Evolutionary conservation across 176 grass and related monocot species (phyloP), one percentile per base, ranked within the genome.

Genomic region (Triticum timopheevii): DNA sequence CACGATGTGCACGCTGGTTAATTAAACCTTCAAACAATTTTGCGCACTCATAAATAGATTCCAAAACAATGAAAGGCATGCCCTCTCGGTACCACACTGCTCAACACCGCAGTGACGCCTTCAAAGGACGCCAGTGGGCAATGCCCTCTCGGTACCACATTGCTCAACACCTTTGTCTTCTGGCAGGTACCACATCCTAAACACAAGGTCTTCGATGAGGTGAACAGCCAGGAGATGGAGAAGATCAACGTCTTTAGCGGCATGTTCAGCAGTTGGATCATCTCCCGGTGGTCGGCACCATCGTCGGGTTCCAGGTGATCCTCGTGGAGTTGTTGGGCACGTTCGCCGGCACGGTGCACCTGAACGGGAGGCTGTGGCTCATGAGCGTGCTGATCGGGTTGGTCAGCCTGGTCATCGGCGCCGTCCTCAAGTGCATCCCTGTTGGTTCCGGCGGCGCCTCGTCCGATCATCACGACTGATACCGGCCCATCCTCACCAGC

Each of bases 191-290:
- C 42, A 45, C 42, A 4, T 45, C 11, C 42, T 45, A 45, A 45
- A 12, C 42, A 45, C 42, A 45, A 38, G 42, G 42, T 45, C 42
- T 45, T 45, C 42, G 2, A 45, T 0, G 42, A 45, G 42, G 42
- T 45, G 42, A 45, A 45, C 42, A 45, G 9, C 42, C 11, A 10
- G 42, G 9, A 45, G 42, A 45, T 45, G 42, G 10, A 13, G 42
- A 45, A 98, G 90, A 93, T 95, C 20, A 93, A 98, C 20, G 90
- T 98, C 3, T 95, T 98, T 76, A 73, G 76, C 7, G 93, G 93
- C 52, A 95, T 98, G 6, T 93, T 93, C 70, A 80, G 67, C 65
- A 93, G 90, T 63, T 95, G 91, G 86, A 79, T 98, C 79, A 92
- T 98, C 88, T 74, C 84, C 52, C 85, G 19, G 91, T 98, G 5